Base-by-base conservation (phyloP, 768 basidiomycete genomes). In the Clavaria fumosa region DNA sequence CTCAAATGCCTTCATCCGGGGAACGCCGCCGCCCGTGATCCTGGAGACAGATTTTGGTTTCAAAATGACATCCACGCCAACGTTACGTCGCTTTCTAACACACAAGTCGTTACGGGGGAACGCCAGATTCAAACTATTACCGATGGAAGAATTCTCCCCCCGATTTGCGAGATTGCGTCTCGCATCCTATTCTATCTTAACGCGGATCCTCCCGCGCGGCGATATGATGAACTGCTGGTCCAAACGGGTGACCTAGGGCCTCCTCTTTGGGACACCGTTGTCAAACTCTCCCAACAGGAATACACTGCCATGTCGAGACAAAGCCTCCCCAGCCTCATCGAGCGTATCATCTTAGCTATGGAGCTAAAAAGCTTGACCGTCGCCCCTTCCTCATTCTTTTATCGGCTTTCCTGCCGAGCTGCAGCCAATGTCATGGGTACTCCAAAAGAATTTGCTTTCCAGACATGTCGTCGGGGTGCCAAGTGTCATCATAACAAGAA, bases 141-240 rank as follows among this genome's bases (percentile, higher is more conserved):
- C 9, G 26, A 28, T 28, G 9, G 14, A 28, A 9, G 26, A 14
- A 28, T 28, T 28, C 26, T 28, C 26, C 9, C 9, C 14, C 26
- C 26, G 14, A 28, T 28, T 9, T 28, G 26, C 26, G 14, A 9
- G 9, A 28, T 37, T n/a, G 35, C 35, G 35, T 37, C 35, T 22
- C 35, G 35, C 35, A 37, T 37, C 18, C 35, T 37, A 37, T 37
- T 37, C 26, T 24, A 37, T 24, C 35, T 37, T 23, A 14, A 37
- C 23, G 35, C 18, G 20, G 20, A 21, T n/a, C 35, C 35, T 4
- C 35, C 35, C 14, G 35, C 15, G 4, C n/a, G 5, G 18, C 9
- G 15, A 23, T 37, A 21, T 14, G 11, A n/a, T n/a, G 15, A 37
- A 20, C 19, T 34, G n/a, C 12, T 3, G 21, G 21, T 11, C 12